Evolutionary conservation across 352 stramenopile genomes (phyloP), one percentile per base, ranked within the genome.

Genomic region (Pythium chondricola): DNA sequence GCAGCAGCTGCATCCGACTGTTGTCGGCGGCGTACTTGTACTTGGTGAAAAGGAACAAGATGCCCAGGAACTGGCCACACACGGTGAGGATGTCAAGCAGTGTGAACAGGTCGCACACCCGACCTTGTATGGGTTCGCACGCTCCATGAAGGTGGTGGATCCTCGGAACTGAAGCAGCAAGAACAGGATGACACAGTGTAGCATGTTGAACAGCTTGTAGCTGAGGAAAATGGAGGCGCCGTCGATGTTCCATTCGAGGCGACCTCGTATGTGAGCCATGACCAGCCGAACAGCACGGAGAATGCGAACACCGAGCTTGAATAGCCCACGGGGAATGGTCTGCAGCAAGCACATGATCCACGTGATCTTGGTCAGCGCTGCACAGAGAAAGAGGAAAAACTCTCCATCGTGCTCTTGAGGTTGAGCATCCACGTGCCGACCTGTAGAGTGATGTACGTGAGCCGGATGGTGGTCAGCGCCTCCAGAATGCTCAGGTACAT

Each of bases 341-440:
- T 85, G 74, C 6, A 66, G 22, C 5, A 71, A 57, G 17, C 74
- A 85, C 56, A 83, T 76, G 43, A 83, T 54, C 74, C 74, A 85
- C 40, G 74, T 81, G 22, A 82, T 67, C 3, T 57, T 60, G 2
- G 63, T 82, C 31, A 85, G 33, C 1, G 69, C 67, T 1, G 59
- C 69, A 17, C 57, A 67, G 42, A 82, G 56, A 44, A 83, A 85
- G 22, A 85, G 58, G 37, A 82, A 82, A n/a, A n/a, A 37, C 72
- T 83, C 14, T 75, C 69, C 10, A 76, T 42, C 21, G 52, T 82
- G 17, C 67, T 52, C 16, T 70, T 52, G 42, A 66, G 73, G 41
- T 43, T 64, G n/a, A 85, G 60, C 69, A 85, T 83, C 57, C 59
- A 85, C 32, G 71, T 68, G 4, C 69, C 74, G 16, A 81, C 69